Percentiles rank a stretch among this genome's conserved stretches.
phyloP scores from a whole-genome alignment of 2,329 filamentous ascomycete species.

The Nemania sp. region DNA sequence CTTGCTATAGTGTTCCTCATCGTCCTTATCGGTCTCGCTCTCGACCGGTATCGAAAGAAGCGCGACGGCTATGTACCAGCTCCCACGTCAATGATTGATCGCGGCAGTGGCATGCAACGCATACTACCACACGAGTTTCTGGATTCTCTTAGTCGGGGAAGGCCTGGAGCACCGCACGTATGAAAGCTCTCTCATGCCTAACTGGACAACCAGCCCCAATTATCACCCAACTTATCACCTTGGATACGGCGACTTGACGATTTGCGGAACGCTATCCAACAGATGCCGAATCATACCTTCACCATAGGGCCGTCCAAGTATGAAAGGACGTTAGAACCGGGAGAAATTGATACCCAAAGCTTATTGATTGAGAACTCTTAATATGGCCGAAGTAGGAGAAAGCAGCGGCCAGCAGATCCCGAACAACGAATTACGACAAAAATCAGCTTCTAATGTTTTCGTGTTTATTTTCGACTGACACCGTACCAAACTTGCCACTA shows the following conservation, averaged over 20 bases:
- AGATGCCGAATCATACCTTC: conserved; percentile 13
- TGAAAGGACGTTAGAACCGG: conserved; percentile 21
- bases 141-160: conserved; percentile 54
- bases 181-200: conserved; percentile 38
- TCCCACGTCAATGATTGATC: conserved; percentile 66
- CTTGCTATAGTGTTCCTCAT: conserved; percentile 77
- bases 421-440: conserved; percentile 23
- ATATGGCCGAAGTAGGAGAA: conserved; percentile 22
- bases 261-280: conserved; percentile 9
- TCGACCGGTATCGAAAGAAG: conserved; percentile 76
- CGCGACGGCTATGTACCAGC: conserved; percentile 81
- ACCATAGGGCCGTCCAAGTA: conserved; percentile 3
- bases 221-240: conserved; percentile 11
- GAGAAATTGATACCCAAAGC: conserved; percentile 35
- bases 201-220: too few species aligned
- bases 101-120: conserved; percentile 59
- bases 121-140: conserved; percentile 65
- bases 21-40: conserved; percentile 72
- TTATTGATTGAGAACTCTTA: conserved; percentile 20
- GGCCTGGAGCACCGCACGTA: conserved; percentile 55
- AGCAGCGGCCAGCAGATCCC: conserved; percentile 19
- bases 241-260: conserved; percentile 24
- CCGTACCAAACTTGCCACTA: conserved; percentile 34
- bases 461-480: conserved; percentile 35
- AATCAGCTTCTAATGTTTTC: conserved; percentile 40